Evolutionary conservation across 257 asterid genomes (phyloP).

Genomic region (Ballota nigra): DNA sequence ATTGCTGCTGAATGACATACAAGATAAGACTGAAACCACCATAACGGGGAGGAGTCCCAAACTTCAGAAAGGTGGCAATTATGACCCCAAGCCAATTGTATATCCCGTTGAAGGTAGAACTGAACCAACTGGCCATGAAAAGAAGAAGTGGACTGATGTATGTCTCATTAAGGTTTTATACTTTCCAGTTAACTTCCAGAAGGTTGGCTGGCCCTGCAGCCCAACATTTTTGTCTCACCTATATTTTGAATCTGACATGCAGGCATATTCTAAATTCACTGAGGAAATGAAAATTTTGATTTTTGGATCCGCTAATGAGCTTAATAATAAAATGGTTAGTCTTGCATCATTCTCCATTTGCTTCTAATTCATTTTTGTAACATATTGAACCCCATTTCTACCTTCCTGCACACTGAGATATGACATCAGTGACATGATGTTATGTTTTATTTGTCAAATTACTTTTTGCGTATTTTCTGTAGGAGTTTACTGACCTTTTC

Average conservation of each 20-base stretch:
- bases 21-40: slow-evolving; percentile 32
- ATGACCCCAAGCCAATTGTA: slow-evolving; percentile 24
- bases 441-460: background rate
- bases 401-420: slow-evolving; percentile 9
- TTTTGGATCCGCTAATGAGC: slow-evolving; percentile 37
- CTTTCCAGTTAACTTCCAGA: slow-evolving; percentile 8
- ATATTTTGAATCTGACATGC: slow-evolving; percentile 39
- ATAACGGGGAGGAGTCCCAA: slow-evolving; percentile 53
- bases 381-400: background rate
- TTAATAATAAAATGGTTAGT: slow-evolving; percentile 45
- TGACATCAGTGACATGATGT: background rate
- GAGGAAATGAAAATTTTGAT: slow-evolving; percentile 51
- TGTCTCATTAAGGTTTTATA: slow-evolving; percentile 30
- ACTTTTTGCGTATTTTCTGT: background rate
- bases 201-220: slow-evolving; percentile 4
- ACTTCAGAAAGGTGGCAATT: slow-evolving; percentile 47
- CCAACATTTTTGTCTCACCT: slow-evolving; percentile 23
- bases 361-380: slow-evolving; percentile 7
- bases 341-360: slow-evolving; percentile 9
- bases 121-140: slow-evolving; percentile 33
- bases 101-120: slow-evolving; percentile 36
- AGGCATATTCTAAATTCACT: slow-evolving; percentile 55
- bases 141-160: slow-evolving; percentile 66
- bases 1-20: slow-evolving; percentile 39
- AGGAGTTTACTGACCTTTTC: slow-evolving; percentile 1